Conservation (phyloP, 345 rosid genomes). For the Barbarea vulgaris region DNA sequence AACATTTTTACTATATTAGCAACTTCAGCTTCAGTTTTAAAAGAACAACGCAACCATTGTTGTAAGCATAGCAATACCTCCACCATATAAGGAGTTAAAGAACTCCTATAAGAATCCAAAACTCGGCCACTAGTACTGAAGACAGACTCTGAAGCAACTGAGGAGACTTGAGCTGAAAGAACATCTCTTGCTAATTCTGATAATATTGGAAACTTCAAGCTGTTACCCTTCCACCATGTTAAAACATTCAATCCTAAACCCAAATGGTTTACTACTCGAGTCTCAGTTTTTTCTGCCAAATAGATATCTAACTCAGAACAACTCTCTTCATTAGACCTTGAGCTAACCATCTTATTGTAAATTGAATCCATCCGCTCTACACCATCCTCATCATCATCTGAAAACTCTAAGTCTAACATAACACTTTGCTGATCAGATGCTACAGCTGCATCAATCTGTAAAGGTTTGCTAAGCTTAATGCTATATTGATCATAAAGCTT, state of each 20-base stretch:
- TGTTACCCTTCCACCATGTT: background rate
- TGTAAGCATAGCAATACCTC: background rate
- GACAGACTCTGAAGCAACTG: background rate
- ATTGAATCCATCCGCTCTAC: background rate
- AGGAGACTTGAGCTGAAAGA: background rate
- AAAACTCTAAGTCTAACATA: background rate
- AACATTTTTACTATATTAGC: too few relatives aligned
- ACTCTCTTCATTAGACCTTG: background rate
- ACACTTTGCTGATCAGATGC: too few relatives aligned
- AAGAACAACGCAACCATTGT: background rate
- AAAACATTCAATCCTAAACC: background rate
- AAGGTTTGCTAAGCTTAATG: background rate
- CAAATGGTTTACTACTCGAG: too few relatives aligned
- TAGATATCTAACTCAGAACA: background rate
- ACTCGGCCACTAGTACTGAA: background rate
- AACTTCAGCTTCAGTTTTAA: background rate
- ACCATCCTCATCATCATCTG: background rate
- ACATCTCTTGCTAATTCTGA: background rate
- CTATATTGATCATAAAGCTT: background rate
- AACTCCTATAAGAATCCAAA: background rate
- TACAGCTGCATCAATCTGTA: background rate
- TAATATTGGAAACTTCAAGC: background rate
- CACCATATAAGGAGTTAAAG: background rate
- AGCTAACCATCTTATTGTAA: background rate
- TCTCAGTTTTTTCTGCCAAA: background rate